phyloP scores from a whole-genome alignment of 2,329 filamentous ascomycete species.

The Paraphoma chrysanthemicola region DNA sequence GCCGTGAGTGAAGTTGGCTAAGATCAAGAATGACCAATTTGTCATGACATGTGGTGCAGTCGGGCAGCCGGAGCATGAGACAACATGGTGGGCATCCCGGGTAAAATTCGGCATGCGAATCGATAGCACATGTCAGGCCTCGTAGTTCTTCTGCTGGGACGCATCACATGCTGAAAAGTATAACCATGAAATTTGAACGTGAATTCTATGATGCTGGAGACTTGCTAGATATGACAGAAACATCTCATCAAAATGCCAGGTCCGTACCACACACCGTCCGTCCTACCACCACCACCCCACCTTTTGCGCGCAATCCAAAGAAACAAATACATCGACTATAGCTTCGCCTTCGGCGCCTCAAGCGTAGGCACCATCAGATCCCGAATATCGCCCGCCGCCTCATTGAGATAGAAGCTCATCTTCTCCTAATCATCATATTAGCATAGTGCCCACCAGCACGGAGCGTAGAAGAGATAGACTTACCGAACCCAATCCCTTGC shows the following conservation, averaged over 20 bases:
- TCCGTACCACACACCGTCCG: not conserved
- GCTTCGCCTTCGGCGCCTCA: constrained; percentile 82
- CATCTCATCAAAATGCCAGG: too few relatives aligned
- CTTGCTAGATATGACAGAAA: too few relatives aligned
- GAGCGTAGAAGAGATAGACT: constrained; percentile 16
- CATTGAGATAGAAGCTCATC: constrained; percentile 96
- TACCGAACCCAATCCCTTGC: constrained; percentile 82
- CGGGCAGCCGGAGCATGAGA: not conserved
- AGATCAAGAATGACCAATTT: not conserved
- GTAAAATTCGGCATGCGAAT: too few relatives aligned
- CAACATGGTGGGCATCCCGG: too few relatives aligned
- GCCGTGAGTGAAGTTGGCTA: too few relatives aligned
- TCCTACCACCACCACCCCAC: not conserved
- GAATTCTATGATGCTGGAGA: too few relatives aligned
- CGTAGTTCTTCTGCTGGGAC: not conserved
- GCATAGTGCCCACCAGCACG: not conserved
- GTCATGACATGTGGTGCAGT: not conserved
- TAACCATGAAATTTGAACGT: too few relatives aligned
- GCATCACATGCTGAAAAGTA: not conserved
- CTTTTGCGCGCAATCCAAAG: too few relatives aligned
- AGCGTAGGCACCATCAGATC: constrained; percentile 84
- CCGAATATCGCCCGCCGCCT: constrained; percentile 88
- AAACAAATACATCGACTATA: constrained; percentile 60
- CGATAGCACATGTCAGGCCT: too few relatives aligned
- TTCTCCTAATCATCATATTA: constrained; percentile 61